These are phyloP conservation scores for Misopates orontium DNA, from an alignment of 257 asterid species.

Conservation along the genomic window DNA sequence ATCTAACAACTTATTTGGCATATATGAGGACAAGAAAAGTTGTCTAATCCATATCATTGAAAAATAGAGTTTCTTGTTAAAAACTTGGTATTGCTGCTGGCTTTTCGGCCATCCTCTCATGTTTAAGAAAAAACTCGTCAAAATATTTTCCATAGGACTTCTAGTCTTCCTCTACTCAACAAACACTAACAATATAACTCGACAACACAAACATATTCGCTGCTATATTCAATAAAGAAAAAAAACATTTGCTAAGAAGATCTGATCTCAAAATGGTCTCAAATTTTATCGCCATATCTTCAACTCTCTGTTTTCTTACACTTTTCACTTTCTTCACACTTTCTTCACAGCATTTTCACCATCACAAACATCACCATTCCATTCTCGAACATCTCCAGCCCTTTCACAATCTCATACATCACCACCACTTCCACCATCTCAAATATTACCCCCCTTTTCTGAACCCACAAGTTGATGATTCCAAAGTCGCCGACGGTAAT, in stretches of 20 bases:
- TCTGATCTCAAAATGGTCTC: too few relatives aligned
- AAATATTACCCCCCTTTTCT: not conserved
- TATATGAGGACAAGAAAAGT: not conserved
- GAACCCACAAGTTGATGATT: not conserved
- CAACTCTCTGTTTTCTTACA: not conserved
- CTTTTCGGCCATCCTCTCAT: not conserved
- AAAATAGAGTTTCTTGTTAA: not conserved
- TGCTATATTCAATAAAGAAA: too few relatives aligned
- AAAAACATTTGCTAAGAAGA: too few relatives aligned
- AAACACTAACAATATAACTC: not conserved
- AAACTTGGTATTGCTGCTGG: not conserved
- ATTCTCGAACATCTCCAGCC: not conserved
- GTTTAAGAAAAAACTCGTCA: not conserved
- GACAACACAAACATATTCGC: not conserved
- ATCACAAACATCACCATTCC: not conserved
- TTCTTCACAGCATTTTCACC: not conserved
- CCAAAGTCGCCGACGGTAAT: too few relatives aligned
- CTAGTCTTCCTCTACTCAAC: not conserved
- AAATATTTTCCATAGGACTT: not conserved
- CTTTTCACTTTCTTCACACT: not conserved
- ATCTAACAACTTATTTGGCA: conserved; percentile 44
- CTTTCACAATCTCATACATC: not conserved
- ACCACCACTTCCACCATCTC: not conserved
- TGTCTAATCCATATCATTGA: not conserved
- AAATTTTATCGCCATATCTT: not conserved